Evolutionary conservation across 306 rosid species (phyloP).

Genomic region (Medicago lupulina): DNA sequence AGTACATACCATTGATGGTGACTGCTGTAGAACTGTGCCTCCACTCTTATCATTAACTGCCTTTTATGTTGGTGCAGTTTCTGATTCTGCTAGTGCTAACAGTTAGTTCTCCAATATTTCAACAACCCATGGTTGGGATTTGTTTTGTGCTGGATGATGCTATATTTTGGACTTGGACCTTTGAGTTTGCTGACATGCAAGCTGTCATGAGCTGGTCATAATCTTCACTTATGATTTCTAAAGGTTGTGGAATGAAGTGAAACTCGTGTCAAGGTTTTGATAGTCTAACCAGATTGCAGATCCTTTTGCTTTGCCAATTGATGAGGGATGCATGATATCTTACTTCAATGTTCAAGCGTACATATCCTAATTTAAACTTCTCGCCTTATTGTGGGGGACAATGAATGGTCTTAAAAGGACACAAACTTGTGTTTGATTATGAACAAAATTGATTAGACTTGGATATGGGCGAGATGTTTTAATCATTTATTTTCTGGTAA

Average conservation of each 20-base stretch:
- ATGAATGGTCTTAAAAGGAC: constrained; percentile 33
- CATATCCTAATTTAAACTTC: constrained; percentile 14
- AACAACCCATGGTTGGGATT: constrained; percentile 39
- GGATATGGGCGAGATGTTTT: constrained; percentile 25
- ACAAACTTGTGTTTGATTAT: constrained; percentile 28
- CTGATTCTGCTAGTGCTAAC: constrained; percentile 36
- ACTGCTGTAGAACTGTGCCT: constrained; percentile 35
- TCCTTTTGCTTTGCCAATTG: constrained; percentile 35
- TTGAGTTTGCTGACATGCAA: constrained; percentile 39
- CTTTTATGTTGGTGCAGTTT: constrained; percentile 43
- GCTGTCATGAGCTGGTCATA: constrained; percentile 38
- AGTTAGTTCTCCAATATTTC: constrained; percentile 40
- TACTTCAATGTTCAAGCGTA: constrained; percentile 34
- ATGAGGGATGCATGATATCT: constrained; percentile 40
- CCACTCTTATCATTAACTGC: constrained; percentile 36
- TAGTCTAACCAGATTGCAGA: constrained; percentile 40
- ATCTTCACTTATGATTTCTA: constrained; percentile 32
- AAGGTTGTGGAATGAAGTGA: constrained; percentile 40
- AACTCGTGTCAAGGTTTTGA: constrained; percentile 37
- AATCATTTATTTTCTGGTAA: constrained; percentile 39
- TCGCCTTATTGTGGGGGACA: constrained; percentile 33
- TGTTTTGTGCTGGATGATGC: constrained; percentile 34
- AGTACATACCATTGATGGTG: constrained; percentile 46
- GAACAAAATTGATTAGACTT: constrained; percentile 36
- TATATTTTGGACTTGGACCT: constrained; percentile 32